phyloP scores from a whole-genome alignment of 2,329 filamentous ascomycete genomes.

The Colletotrichum sp. region DNA sequence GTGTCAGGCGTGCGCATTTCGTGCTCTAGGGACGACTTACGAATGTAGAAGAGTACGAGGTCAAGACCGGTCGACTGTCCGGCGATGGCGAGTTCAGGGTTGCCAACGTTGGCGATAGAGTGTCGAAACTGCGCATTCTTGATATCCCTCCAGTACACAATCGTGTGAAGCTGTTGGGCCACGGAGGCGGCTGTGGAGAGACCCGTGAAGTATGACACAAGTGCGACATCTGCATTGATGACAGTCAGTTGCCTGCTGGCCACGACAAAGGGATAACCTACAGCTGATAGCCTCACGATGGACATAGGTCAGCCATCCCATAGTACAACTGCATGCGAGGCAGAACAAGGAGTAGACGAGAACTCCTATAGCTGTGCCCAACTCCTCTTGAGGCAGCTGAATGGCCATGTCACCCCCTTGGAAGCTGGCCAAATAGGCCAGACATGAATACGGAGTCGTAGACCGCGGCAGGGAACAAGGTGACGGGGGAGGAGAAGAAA shows the following conservation, averaged over 20 bases:
- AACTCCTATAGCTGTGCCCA: constrained; percentile 35
- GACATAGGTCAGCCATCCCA: constrained; percentile 41
- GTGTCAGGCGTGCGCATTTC: constrained; percentile 1
- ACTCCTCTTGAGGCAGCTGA: constrained; percentile 37
- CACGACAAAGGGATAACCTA: constrained; percentile 29
- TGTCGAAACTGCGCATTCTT: constrained; percentile 43
- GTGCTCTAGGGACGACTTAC: constrained; percentile 32
- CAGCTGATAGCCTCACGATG: constrained; percentile 47
- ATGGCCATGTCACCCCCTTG: constrained; percentile 35
- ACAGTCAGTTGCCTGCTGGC: neutral
- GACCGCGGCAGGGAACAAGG: constrained; percentile 7
- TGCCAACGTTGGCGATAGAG: constrained; percentile 34
- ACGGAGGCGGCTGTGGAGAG: constrained; percentile 43
- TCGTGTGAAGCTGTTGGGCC: constrained; percentile 46
- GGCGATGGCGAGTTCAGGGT: constrained; percentile 46
- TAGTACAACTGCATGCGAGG: constrained; percentile 32
- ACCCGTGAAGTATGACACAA: constrained; percentile 40
- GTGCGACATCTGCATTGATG: constrained; percentile 40
- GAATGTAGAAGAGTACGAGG: constrained; percentile 51
- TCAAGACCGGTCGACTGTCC: constrained; percentile 46
- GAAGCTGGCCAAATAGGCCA: neutral
- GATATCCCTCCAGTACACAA: constrained; percentile 42
- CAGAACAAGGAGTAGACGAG: constrained; percentile 41
- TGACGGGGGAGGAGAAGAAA: neutral
- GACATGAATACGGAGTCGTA: constrained; percentile 14